Conservation (phyloP, 2,329 filamentous ascomycete species). For the Cladosporium austrohemisphaericum region DNA sequence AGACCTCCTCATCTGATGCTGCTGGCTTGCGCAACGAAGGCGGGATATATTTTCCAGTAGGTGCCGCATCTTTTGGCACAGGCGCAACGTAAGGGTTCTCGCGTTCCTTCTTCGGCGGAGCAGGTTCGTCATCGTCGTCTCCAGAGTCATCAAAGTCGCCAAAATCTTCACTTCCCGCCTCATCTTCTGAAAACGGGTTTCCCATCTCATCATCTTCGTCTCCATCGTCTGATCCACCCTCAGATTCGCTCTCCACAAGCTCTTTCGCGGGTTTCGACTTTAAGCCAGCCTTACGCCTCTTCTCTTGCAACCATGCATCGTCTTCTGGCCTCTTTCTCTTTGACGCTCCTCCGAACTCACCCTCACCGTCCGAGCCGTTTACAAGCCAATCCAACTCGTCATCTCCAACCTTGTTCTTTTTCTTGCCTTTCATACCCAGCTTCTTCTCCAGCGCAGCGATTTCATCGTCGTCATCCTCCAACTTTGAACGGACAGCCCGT, state of each 20-base stretch:
- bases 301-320: slow-evolving; percentile 57
- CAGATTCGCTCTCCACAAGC: slow-evolving; percentile 23
- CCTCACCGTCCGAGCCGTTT: slow-evolving; percentile 54
- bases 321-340: slow-evolving; percentile 59
- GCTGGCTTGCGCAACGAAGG: slow-evolving; percentile 70
- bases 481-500: slow-evolving; percentile 41
- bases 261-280: slow-evolving; percentile 23
- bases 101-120: slow-evolving; percentile 46
- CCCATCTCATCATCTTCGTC: slow-evolving; percentile 38
- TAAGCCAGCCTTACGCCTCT: slow-evolving; percentile 51
- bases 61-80: slow-evolving; percentile 37
- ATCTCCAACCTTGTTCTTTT: slow-evolving; percentile 71
- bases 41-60: slow-evolving; percentile 75
- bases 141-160: slow-evolving; percentile 32
- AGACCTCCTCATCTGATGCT: slow-evolving; percentile 62
- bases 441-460: slow-evolving; percentile 85
- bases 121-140: slow-evolving; percentile 32
- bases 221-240: slow-evolving; percentile 32
- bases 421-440: slow-evolving; percentile 75
- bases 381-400: slow-evolving; percentile 80
- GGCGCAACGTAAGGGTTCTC: slow-evolving; percentile 93
- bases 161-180: slow-evolving; percentile 30
- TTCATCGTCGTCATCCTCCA: slow-evolving; percentile 80
- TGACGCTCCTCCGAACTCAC: slow-evolving; percentile 41
- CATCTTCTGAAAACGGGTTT: slow-evolving; percentile 33